A percentile compares a stretch with the other conserved stretches of the same genome.
These are phyloP conservation scores for Kuraishia ogatae DNA, from an alignment of 805 yeast species.

Conservation along the genomic window DNA sequence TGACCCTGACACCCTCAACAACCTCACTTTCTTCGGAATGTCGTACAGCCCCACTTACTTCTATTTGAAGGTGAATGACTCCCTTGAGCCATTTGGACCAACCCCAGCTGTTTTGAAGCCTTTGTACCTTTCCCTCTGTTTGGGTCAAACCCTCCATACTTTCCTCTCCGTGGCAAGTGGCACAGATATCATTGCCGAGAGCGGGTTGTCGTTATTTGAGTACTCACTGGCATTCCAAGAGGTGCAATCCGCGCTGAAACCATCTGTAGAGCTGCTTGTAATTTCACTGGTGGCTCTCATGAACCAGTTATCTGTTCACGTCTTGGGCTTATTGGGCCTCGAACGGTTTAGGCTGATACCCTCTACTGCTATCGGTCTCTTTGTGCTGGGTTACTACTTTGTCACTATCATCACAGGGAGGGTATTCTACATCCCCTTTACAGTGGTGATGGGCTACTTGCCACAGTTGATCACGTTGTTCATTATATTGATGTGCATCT, in stretches of 20 bases:
- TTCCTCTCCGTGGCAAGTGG: conserved; percentile 53
- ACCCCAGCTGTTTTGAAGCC: conserved; percentile 49
- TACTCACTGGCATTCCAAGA: conserved; percentile 73
- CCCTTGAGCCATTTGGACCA: conserved; percentile 28
- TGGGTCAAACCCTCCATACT: conserved; percentile 58
- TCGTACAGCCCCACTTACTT: conserved; percentile 15
- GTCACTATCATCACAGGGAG: conserved; percentile 27
- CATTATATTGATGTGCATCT: conserved; percentile 41
- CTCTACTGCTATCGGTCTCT: conserved; percentile 48
- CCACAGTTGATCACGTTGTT: conserved; percentile 55
- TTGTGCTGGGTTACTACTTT: conserved; percentile 40
- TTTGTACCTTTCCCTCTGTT: conserved; percentile 46
- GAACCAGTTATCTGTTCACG: conserved; percentile 54
- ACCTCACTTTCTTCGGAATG: conserved; percentile 17
- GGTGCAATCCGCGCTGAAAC: conserved; percentile 40
- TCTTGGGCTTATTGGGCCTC: conserved; percentile 46
- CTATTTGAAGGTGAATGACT: conserved; percentile 3
- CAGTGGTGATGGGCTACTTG: conserved; percentile 47
- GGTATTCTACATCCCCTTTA: conserved; percentile 41
- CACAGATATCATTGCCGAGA: conserved; percentile 47
- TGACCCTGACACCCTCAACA: conserved; percentile 13
- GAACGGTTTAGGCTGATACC: conserved; percentile 54
- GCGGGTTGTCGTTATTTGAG: conserved; percentile 67
- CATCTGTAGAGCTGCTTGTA: conserved; percentile 42
- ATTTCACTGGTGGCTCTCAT: conserved; percentile 47